Evolutionary conservation across 1,284 basidiomycete genomes (phyloP).

Genomic region (Marasmius oreades): DNA sequence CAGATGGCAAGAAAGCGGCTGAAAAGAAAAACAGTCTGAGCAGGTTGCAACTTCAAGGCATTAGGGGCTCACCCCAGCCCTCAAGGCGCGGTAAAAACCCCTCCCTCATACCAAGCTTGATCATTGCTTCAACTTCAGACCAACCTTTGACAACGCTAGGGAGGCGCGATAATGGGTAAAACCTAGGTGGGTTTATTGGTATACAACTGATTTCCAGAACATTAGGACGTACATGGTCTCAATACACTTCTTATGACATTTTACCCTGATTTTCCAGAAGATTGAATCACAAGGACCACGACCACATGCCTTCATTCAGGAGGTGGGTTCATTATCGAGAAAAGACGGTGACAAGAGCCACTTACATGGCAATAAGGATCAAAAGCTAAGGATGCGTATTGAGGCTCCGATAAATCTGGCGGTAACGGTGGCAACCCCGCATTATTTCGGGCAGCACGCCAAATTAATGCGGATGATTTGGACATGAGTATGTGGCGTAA

Average conservation of each 20-base stretch:
- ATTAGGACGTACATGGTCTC: not conserved
- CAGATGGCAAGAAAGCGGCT: conserved; percentile 3
- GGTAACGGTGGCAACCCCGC: conserved; percentile 10
- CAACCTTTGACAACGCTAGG: not conserved
- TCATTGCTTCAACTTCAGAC: no score
- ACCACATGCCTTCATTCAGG: conserved; percentile 8
- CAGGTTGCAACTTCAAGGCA: not conserved
- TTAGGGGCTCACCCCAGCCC: not conserved
- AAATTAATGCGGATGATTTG: conserved; percentile 21
- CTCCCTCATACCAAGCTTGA: no score
- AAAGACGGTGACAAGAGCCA: not conserved
- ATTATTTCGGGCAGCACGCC: conserved; percentile 17
- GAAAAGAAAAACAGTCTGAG: not conserved
- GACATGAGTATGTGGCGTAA: conserved; percentile 26
- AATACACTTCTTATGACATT: conserved; percentile 9
- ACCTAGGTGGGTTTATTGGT: no score
- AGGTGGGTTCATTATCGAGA: no score
- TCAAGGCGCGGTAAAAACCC: no score
- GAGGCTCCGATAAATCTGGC: conserved; percentile 9
- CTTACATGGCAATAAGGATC: conserved; percentile 11
- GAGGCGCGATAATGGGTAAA: not conserved
- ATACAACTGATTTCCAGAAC: no score
- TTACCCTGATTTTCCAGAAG: conserved; percentile 9
- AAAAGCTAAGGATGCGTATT: conserved; percentile 10
- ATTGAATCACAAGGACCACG: conserved; percentile 8